Evolutionary conservation across 73 alveolate genomes (phyloP).

Genomic region (Paramecium biaurelia): DNA sequence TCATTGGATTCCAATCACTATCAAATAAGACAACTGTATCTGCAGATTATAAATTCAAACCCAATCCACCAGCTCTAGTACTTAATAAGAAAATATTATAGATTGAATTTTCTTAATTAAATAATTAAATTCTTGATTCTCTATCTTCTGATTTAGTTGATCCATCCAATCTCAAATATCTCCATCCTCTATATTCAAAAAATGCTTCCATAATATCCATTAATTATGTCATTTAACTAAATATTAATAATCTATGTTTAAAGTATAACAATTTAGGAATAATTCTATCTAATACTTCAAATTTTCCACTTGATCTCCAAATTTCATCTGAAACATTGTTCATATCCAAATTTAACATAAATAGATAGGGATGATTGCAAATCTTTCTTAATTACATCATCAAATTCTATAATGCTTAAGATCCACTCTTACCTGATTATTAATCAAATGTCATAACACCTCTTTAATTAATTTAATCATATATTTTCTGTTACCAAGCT

Average conservation of each 20-base stretch:
- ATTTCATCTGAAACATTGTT: conserved; percentile 80
- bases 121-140: conserved; percentile 78
- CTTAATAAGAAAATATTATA: conserved; percentile 87
- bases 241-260: conserved; percentile 94
- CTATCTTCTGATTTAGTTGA: conserved; percentile 96
- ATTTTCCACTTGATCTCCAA: conserved; percentile 94
- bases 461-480: conserved; percentile 90
- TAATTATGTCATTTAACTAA: conserved; percentile 95
- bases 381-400: conserved; percentile 98
- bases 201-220: conserved; percentile 94
- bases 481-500: conserved; percentile 96
- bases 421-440: neutral
- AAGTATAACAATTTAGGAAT: conserved; percentile 88
- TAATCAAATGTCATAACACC: conserved; percentile 81
- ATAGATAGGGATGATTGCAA: conserved; percentile 99
- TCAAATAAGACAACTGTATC: conserved; percentile 97
- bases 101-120: conserved; percentile 80
- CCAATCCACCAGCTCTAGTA: conserved; percentile 97
- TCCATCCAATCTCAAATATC: conserved; percentile 94
- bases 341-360: conserved; percentile 72
- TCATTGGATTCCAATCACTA: conserved; percentile 99
- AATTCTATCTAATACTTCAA: conserved; percentile 96
- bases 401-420: conserved; percentile 87
- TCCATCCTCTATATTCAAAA: conserved; percentile 88
- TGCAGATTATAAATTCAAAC: conserved; percentile 92